Percentiles rank a stretch among this genome's conserved stretches.
These are phyloP conservation scores for Quercus gilva DNA, from an alignment of 306 rosid species.

Conservation along the genomic window DNA sequence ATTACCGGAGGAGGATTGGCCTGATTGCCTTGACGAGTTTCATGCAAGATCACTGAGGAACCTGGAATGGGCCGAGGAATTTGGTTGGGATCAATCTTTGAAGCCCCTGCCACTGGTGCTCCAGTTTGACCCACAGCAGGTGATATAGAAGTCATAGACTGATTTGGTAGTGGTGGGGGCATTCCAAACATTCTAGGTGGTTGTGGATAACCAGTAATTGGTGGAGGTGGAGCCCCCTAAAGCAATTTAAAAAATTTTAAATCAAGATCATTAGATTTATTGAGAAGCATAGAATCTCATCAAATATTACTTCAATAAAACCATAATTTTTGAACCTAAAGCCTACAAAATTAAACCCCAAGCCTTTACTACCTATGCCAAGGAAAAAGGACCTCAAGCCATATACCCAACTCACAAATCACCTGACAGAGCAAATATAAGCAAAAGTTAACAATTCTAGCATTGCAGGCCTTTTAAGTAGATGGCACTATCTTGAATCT, in stretches of 20 bases:
- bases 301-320: neutral
- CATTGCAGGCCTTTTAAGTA: too few species aligned
- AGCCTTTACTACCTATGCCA: too few species aligned
- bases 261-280: neutral
- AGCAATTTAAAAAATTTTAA: conserved; percentile 32
- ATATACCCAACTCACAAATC: too few species aligned
- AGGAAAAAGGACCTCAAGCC: too few species aligned
- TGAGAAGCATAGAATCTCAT: conserved; percentile 13
- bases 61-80: conserved; percentile 91
- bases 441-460: too few species aligned
- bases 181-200: conserved; percentile 93
- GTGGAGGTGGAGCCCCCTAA: conserved; percentile 62
- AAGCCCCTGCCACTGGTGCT: conserved; percentile 77
- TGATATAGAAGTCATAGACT: conserved; percentile 71
- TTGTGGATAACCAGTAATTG: conserved; percentile 61
- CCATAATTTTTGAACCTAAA: too few species aligned
- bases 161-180: conserved; percentile 75
- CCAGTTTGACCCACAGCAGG: conserved; percentile 83
- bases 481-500: too few species aligned
- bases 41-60: conserved; percentile 71
- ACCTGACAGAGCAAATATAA: too few species aligned
- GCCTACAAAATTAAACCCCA: too few species aligned
- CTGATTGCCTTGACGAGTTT: conserved; percentile 91
- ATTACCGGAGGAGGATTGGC: conserved; percentile 96
- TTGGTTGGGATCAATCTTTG: conserved; percentile 96